These are phyloP conservation scores for Rosa lucieae DNA, from an alignment of 306 rosid species.

Conservation along the genomic window DNA sequence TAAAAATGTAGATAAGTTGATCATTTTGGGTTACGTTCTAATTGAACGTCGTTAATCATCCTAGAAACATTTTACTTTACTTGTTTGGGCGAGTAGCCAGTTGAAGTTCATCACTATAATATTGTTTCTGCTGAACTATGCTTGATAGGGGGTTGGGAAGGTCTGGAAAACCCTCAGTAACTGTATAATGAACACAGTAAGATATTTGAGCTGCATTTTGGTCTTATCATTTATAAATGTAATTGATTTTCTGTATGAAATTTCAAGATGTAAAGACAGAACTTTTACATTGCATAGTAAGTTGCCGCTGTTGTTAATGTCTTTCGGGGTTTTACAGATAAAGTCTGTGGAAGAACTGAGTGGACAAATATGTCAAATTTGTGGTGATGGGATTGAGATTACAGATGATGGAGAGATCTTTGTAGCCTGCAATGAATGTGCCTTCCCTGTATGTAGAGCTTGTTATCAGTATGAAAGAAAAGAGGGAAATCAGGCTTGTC, in stretches of 20 bases:
- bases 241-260: not conserved
- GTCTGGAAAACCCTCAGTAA: not conserved
- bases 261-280: not conserved
- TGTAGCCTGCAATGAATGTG: slow-evolving; percentile 96
- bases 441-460: slow-evolving; percentile 86
- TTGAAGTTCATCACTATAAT: not conserved
- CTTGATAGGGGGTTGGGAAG: not conserved
- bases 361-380: slow-evolving; percentile 85
- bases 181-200: not conserved
- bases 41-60: not conserved
- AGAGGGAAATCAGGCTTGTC: slow-evolving; percentile 89
- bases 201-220: not conserved
- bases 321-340: slow-evolving; percentile 45
- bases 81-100: slow-evolving; percentile 9
- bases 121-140: not conserved
- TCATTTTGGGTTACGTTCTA: not conserved
- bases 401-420: slow-evolving; percentile 82
- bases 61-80: not conserved
- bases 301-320: not conserved
- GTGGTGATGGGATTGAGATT: slow-evolving; percentile 77
- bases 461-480: slow-evolving; percentile 86
- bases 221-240: not conserved
- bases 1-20: not conserved
- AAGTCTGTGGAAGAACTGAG: slow-evolving; percentile 76
- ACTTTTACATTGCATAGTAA: not conserved